Evolutionary conservation across 352 stramenopile species (phyloP).

Genomic region (Hyaloperonospora arabidopsidis): DNA sequence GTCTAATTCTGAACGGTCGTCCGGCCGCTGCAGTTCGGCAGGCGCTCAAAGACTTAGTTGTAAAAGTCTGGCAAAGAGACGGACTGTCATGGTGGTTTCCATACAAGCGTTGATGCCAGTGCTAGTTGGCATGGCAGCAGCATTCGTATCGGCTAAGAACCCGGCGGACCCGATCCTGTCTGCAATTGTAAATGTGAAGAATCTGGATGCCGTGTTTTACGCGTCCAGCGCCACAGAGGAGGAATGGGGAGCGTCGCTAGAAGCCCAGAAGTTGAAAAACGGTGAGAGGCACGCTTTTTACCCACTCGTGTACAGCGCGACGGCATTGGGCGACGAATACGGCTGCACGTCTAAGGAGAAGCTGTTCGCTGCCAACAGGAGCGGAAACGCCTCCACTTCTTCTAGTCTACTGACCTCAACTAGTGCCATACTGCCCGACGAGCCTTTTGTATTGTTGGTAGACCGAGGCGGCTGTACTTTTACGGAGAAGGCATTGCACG

Average conservation of each 20-base stretch:
- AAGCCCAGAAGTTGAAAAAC: slow-evolving; percentile 40
- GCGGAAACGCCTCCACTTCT: slow-evolving; percentile 6
- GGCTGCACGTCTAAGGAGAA: slow-evolving; percentile 39
- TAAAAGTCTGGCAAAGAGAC: too few species aligned
- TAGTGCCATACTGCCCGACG: slow-evolving; percentile 12
- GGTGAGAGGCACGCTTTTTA: slow-evolving; percentile 40
- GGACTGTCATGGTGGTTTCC: too few species aligned
- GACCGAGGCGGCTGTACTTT: slow-evolving; percentile 70
- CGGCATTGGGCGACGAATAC: slow-evolving; percentile 34
- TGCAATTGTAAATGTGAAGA: slow-evolving; percentile 51
- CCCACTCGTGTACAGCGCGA: slow-evolving; percentile 42
- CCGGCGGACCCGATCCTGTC: slow-evolving; percentile 34
- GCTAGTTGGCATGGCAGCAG: background rate
- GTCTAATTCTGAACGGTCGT: too few species aligned
- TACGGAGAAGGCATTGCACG: slow-evolving; percentile 62
- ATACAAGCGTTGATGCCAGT: too few species aligned
- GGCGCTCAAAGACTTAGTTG: too few species aligned
- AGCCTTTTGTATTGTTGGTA: slow-evolving; percentile 61
- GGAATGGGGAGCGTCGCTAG: slow-evolving; percentile 44
- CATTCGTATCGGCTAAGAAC: slow-evolving; percentile 18
- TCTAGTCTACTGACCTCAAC: slow-evolving; percentile 8
- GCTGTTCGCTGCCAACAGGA: slow-evolving; percentile 22
- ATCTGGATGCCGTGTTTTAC: slow-evolving; percentile 47
- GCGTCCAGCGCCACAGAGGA: slow-evolving; percentile 42
- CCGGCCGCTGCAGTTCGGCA: too few species aligned